Conservation (phyloP, 768 basidiomycete species). For the Mycena crocata region DNA sequence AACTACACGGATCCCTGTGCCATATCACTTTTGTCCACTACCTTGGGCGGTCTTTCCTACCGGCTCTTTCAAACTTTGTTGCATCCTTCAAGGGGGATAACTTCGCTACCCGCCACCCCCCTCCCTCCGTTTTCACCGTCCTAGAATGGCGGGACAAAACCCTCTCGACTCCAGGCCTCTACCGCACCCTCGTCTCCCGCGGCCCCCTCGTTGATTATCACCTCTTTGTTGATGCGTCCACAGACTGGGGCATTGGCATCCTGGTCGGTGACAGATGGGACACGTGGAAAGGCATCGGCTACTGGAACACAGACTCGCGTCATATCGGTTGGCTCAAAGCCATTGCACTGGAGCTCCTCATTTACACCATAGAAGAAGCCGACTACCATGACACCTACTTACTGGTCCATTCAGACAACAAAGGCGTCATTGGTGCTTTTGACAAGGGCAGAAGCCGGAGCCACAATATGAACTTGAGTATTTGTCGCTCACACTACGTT, state of each 20-base stretch:
- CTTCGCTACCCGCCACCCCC: background rate
- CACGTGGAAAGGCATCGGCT: conserved; percentile 15
- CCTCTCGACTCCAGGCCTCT: background rate
- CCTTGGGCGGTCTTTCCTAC: background rate
- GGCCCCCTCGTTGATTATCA: background rate
- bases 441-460: conserved; percentile 5
- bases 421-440: conserved; percentile 17
- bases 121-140: background rate
- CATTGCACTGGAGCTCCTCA: conserved; percentile 17
- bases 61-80: conserved; percentile 1
- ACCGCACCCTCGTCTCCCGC: background rate
- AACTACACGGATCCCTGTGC: conserved; percentile 11
- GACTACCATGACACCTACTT: conserved; percentile 30
- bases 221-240: conserved; percentile 37
- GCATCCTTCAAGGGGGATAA: background rate
- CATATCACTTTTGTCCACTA: conserved; percentile 2
- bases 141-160: background rate
- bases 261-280: conserved; percentile 31
- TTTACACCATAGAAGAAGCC: conserved; percentile 4
- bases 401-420: conserved; percentile 13
- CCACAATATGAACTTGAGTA: conserved; percentile 13
- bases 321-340: conserved; percentile 43
- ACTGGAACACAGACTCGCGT: conserved; percentile 26
- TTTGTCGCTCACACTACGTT: conserved; percentile 15
- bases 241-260: conserved; percentile 41